These are phyloP conservation scores for Entamoeba histolytica DNA, from an alignment of 208 protist species.

Conservation along the genomic window DNA sequence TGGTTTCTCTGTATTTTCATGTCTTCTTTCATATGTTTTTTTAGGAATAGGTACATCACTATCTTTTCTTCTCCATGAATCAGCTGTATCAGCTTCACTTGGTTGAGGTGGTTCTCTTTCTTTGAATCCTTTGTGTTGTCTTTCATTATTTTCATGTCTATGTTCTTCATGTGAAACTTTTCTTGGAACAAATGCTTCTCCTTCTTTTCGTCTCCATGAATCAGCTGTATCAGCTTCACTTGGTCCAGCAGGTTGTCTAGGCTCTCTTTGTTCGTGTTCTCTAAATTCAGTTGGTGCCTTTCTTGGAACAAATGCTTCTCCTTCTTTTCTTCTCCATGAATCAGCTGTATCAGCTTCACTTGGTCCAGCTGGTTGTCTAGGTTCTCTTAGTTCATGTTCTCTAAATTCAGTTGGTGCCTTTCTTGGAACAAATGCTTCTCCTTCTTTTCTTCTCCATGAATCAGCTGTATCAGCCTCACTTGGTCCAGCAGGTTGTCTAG, in stretches of 20 bases:
- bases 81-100: background rate
- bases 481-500: too few relatives aligned
- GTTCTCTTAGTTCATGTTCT: background rate
- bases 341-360: background rate
- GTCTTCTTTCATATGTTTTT: background rate
- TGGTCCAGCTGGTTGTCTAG: background rate
- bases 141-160: background rate
- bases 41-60: background rate
- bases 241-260: background rate
- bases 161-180: background rate
- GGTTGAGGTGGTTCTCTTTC: background rate
- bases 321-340: background rate
- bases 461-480: background rate
- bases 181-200: background rate
- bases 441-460: background rate
- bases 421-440: background rate
- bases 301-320: background rate
- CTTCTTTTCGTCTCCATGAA: background rate
- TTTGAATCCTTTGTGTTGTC: background rate
- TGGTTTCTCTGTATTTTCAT: background rate
- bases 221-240: background rate
- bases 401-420: background rate
- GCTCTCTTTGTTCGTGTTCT: background rate
- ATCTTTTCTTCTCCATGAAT: background rate
- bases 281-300: background rate